A percentile compares a stretch with the other conserved stretches of the same genome.
Evolutionary conservation across 108 stramenopile genomes (phyloP).

Genomic region (Poteriospumella lacustris): DNA sequence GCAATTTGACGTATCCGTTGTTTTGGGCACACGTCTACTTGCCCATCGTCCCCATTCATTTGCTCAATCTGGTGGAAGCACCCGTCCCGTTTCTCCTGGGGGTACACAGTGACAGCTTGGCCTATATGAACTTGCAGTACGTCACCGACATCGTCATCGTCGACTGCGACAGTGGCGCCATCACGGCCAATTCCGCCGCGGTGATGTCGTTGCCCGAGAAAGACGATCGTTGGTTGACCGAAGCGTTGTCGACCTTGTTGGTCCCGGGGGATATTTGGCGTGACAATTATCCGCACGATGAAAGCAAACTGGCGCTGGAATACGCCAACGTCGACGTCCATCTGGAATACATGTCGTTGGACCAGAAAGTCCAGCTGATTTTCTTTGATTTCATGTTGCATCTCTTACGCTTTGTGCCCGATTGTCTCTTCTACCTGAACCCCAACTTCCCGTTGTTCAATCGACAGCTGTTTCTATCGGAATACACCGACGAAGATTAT

Average conservation of each 20-base stretch:
- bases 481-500: neutral
- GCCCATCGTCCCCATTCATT: neutral
- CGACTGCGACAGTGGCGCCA: neutral
- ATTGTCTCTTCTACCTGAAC: conserved; percentile 2
- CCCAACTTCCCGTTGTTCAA: neutral
- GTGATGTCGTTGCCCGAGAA: neutral
- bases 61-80: neutral
- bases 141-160: neutral
- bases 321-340: neutral
- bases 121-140: neutral
- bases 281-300: neutral
- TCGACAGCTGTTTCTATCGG: neutral
- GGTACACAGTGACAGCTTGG: neutral
- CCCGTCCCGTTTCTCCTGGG: conserved; percentile 1
- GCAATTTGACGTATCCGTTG: neutral
- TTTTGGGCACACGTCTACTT: neutral
- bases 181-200: neutral
- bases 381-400: neutral
- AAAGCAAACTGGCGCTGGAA: no score
- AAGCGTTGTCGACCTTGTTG: neutral
- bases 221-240: neutral
- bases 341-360: neutral
- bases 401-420: neutral
- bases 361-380: neutral
- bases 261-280: neutral